Conservation (phyloP, 352 stramenopile species). For the Globisporangium apiculatum region DNA sequence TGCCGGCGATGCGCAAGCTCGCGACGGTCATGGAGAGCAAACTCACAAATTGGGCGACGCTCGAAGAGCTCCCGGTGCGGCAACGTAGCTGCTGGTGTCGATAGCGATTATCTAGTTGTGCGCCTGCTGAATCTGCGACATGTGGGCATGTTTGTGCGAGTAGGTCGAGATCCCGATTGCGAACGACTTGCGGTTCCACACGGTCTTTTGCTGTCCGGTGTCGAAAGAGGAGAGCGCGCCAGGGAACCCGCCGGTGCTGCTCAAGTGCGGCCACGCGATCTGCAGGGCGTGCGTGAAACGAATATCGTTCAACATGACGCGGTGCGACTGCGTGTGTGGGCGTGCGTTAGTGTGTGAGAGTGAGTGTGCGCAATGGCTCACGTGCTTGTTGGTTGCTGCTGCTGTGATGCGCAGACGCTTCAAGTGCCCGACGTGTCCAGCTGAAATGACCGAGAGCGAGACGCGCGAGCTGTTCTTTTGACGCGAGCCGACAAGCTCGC, state of each 20-base stretch:
- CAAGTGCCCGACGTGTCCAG: constrained; percentile 84
- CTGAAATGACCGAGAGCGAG: constrained; percentile 73
- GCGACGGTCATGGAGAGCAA: constrained; percentile 74
- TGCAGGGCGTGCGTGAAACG: constrained; percentile 74
- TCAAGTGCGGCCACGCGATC: constrained; percentile 85
- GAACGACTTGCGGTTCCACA: constrained; percentile 82
- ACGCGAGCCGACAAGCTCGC: neutral
- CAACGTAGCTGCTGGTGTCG: neutral
- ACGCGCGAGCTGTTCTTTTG: constrained; percentile 72
- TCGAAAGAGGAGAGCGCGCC: constrained; percentile 84
- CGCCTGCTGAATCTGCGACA: neutral
- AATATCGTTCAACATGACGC: constrained; percentile 76
- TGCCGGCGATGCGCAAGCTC: constrained; percentile 77
- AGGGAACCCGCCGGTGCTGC: constrained; percentile 74
- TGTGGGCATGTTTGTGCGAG: neutral
- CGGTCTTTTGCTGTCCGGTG: constrained; percentile 82
- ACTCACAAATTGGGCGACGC: constrained; percentile 56
- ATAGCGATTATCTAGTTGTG: neutral
- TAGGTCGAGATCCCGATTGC: constrained; percentile 73
- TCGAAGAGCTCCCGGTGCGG: constrained; percentile 65
- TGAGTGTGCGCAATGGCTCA: neutral
- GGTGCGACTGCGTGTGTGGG: constrained; percentile 16
- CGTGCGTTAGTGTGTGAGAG: neutral
- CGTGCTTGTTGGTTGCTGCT: constrained; percentile 2
- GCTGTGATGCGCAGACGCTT: constrained; percentile 40